Evolutionary conservation across 345 rosid species (phyloP), one percentile per base, ranked within the genome.

Genomic region (Clausena lansium): DNA sequence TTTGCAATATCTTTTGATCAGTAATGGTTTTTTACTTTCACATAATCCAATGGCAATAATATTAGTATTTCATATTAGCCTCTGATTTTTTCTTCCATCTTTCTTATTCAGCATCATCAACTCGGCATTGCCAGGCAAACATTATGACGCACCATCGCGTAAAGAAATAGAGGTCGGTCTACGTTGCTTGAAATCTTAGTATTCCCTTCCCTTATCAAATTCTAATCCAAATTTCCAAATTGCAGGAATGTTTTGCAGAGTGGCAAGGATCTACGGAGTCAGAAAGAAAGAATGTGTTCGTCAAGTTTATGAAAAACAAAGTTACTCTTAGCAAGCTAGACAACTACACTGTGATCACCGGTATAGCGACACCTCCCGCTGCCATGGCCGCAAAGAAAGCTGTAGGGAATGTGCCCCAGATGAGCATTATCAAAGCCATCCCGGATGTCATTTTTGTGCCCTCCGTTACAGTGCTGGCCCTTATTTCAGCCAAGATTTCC

Each of bases 371-470:
- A 1, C 97, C 98, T 0, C 97, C 97, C 0, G 97, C 96, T 5
- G 97, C 94, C 50, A 92, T 93, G 97, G 98, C 89, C 0, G 92
- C 94, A 0, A 96, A 96, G 82, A 93, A 83, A 84, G 93, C 96
- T 0, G 98, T 91, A 64, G 94, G 92, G 87, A 91, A 89, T 67
- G 71, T 93, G 68, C 95, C 98, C 0, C 98, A 95, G 73, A 67
- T 92, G 38, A 86, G 70, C 70, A 0, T 93, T 2, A 79, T 93
- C 57, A 93, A 92, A 83, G 71, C 71, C 38, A 78, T 96, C 32
- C 99, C 97, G 19, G 97, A 93, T 78, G 97, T 96, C 45, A 70
- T 91, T 27, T 92, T 96, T 28, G 98, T 96, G 65, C 99, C 97
- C 20, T 78, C 91, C 0, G 86, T 85, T 13, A 91, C 97, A 1